phyloP scores from a whole-genome alignment of 2,329 filamentous ascomycete species.

The Hymenoscyphus albidus region DNA sequence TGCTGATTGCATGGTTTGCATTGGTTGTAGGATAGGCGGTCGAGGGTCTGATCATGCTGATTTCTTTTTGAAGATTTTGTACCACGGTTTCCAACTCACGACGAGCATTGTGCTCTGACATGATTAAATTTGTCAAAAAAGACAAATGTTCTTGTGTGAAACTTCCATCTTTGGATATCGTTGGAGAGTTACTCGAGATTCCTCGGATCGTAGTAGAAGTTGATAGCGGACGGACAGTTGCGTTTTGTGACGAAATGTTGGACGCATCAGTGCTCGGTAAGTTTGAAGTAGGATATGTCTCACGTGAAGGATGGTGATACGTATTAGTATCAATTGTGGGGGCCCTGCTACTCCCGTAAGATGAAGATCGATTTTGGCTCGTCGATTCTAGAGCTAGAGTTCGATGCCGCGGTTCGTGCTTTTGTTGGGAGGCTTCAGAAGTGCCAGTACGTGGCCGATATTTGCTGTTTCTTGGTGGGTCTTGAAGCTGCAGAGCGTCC shows the following conservation, averaged over 20 bases:
- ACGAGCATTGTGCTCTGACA: slow-evolving; percentile 54
- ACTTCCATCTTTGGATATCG: slow-evolving; percentile 27
- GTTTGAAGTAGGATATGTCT: slow-evolving; percentile 18
- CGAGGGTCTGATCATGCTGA: slow-evolving; percentile 16
- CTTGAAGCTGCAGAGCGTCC: slow-evolving; percentile 24
- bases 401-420: slow-evolving; percentile 19
- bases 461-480: slow-evolving; percentile 22
- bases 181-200: slow-evolving; percentile 29
- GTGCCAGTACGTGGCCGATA: slow-evolving; percentile 23
- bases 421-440: slow-evolving; percentile 30
- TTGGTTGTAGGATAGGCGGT: slow-evolving; percentile 20
- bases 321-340: slow-evolving; percentile 28
- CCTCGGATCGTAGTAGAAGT: slow-evolving; percentile 34
- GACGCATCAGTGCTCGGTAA: slow-evolving; percentile 12
- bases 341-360: slow-evolving; percentile 28
- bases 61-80: slow-evolving; percentile 41
- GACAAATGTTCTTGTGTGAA: slow-evolving; percentile 45
- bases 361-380: slow-evolving; percentile 23
- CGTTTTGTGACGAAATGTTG: slow-evolving; percentile 13
- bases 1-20: slow-evolving; percentile 8
- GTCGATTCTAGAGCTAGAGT: slow-evolving; percentile 11
- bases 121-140: slow-evolving; percentile 49
- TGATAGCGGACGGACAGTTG: slow-evolving; percentile 29
- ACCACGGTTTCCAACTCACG: slow-evolving; percentile 55
- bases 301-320: slow-evolving; percentile 26